Percentiles rank a stretch among this genome's conserved stretches.
Conservation (phyloP, 371 early-diverging fungal genomes). For the Umbelopsis sp. region DNA sequence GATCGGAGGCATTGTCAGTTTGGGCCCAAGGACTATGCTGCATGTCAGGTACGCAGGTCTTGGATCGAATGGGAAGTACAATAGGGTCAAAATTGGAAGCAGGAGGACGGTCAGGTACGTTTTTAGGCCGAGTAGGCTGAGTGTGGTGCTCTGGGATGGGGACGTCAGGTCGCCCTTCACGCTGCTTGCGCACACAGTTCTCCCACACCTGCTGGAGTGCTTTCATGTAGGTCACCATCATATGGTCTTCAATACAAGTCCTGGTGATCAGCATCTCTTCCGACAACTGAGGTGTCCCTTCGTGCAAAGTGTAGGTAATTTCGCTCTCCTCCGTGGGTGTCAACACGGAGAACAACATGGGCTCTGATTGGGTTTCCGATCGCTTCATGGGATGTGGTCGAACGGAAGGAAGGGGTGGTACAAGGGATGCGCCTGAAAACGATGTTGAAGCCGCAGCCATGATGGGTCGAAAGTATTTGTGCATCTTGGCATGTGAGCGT, state of each 20-base stretch:
- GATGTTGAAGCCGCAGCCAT: constrained; percentile 4
- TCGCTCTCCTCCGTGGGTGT: constrained; percentile 15
- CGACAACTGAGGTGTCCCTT: constrained; percentile 37
- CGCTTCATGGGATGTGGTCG: neutral
- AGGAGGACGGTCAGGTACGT: neutral
- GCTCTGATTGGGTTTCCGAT: neutral
- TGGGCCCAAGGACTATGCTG: neutral
- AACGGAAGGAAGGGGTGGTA: neutral
- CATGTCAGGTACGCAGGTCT: neutral
- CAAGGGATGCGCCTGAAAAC: constrained; percentile 18
- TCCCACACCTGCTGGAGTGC: constrained; percentile 47
- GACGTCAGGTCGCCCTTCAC: neutral
- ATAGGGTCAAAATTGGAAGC: neutral
- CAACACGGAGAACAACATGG: constrained; percentile 7
- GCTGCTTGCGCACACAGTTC: constrained; percentile 38
- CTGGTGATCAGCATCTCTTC: constrained; percentile 49
- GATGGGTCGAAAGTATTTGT: constrained; percentile 7
- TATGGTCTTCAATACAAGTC: constrained; percentile 54
- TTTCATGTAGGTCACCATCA: constrained; percentile 52
- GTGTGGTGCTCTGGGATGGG: neutral
- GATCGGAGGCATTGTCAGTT: neutral
- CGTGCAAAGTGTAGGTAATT: constrained; percentile 41
- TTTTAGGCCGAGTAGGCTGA: neutral
- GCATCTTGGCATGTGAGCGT: neutral
- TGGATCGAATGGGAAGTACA: neutral